Conservation (phyloP, 495 filamentous ascomycete species). For the Tuber microsphaerosporum region DNA sequence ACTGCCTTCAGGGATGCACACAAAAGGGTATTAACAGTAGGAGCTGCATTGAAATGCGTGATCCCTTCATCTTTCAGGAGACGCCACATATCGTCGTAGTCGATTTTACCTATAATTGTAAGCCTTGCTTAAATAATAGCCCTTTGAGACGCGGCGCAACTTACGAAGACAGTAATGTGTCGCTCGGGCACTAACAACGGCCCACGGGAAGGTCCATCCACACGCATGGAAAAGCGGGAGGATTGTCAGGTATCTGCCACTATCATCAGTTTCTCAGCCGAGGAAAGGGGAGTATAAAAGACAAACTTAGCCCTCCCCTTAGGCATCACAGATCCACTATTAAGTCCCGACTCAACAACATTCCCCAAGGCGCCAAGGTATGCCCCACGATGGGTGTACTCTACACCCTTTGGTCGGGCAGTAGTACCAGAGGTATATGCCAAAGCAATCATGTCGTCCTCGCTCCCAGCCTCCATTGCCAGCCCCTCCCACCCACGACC, state of each 20-base stretch:
- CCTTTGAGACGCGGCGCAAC: not conserved
- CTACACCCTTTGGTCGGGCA: constrained; percentile 83
- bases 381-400: constrained; percentile 78
- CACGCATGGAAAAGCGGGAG: constrained; percentile 68
- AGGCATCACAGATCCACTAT: constrained; percentile 45
- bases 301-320: constrained; percentile 33
- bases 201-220: constrained; percentile 82
- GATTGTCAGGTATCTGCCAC: constrained; percentile 38
- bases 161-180: constrained; percentile 83
- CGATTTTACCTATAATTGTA: constrained; percentile 56
- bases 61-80: constrained; percentile 74
- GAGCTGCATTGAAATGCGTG: constrained; percentile 93
- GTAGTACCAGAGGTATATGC: constrained; percentile 93
- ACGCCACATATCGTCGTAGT: constrained; percentile 86
- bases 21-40: constrained; percentile 90
- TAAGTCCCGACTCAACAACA: constrained; percentile 79
- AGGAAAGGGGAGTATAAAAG: not conserved
- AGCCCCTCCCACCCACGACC: constrained; percentile 70
- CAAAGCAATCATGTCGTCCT: constrained; percentile 75
- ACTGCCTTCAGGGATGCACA: constrained; percentile 69
- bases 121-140: not conserved
- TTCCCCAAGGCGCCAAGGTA: constrained; percentile 83
- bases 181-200: constrained; percentile 81
- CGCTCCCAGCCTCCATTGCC: constrained; percentile 57
- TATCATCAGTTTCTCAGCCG: constrained; percentile 10